Evolutionary conservation across 164 flowering plant species (phyloP).

Genomic region (Vitis rotundifolia): DNA sequence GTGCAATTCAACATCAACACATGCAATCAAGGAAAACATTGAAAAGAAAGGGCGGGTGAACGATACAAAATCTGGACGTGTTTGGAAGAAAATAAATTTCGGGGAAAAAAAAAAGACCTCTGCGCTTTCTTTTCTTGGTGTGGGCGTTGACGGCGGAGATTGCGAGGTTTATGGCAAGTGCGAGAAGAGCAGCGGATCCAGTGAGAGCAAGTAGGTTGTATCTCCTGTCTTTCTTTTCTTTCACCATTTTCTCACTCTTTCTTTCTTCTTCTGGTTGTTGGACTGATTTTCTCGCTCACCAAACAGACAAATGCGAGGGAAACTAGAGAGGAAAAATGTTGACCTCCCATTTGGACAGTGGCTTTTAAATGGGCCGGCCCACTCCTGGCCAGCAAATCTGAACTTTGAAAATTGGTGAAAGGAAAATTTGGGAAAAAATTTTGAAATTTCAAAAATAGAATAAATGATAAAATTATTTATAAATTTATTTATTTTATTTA

Average conservation of each 20-base stretch:
- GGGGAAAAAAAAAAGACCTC: conserved; percentile 34
- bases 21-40: neutral
- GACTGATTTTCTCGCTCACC: conserved; percentile 18
- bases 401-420: too few relatives aligned
- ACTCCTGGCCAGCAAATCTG: too few relatives aligned
- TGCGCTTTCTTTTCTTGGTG: conserved; percentile 36
- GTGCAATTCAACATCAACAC: neutral
- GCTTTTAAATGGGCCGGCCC: too few relatives aligned
- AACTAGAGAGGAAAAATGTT: conserved; percentile 7
- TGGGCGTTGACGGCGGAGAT: conserved; percentile 51
- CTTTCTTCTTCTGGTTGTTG: conserved; percentile 13
- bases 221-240: conserved; percentile 29
- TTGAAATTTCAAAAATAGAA: neutral
- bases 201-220: conserved; percentile 47
- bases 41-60: neutral
- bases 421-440: neutral
- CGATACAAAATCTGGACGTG: neutral
- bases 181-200: conserved; percentile 77
- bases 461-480: neutral
- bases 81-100: neutral
- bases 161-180: conserved; percentile 60
- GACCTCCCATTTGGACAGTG: neutral
- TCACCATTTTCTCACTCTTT: conserved; percentile 15
- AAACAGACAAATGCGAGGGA: conserved; percentile 37
- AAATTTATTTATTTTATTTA: neutral